Percentiles rank a stretch among this genome's conserved stretches.
phyloP scores from a whole-genome alignment of 164 flowering plant genomes.

The Protea cynaroides region DNA sequence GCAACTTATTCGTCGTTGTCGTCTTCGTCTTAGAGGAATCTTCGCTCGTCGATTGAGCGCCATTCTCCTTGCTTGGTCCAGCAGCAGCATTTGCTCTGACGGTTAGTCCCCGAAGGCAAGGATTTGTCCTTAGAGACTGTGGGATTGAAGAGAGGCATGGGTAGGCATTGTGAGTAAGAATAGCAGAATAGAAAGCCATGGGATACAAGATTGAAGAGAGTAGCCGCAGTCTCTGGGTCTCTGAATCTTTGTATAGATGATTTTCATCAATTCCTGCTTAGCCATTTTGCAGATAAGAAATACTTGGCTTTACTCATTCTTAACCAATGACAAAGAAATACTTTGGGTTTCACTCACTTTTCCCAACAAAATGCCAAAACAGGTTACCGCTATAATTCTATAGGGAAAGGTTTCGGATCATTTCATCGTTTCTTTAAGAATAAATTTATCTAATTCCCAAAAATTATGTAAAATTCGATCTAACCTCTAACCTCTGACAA shows the following conservation, averaged over 20 bases:
- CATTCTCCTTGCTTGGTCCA: conserved; percentile 34
- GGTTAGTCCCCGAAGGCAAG: conserved; percentile 1
- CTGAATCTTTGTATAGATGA: conserved; percentile 10
- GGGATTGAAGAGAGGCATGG: conserved; percentile 22
- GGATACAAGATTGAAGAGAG: neutral
- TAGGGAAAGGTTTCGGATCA: no score
- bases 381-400: neutral
- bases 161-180: conserved; percentile 26
- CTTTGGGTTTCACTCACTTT: no score
- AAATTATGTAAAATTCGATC: no score
- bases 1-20: conserved; percentile 17
- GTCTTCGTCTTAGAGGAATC: conserved; percentile 16
- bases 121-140: conserved; percentile 21
- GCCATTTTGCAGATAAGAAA: conserved; percentile 5
- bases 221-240: neutral
- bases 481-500: no score
- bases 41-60: conserved; percentile 18
- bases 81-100: conserved; percentile 30
- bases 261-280: conserved; percentile 7
- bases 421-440: no score
- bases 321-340: no score
- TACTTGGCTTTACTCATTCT: neutral
- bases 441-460: no score
- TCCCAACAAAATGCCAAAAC: neutral
- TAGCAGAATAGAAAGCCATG: conserved; percentile 39